phyloP scores from a whole-genome alignment of 768 basidiomycete genomes.

The Glaciozyma martinii region DNA sequence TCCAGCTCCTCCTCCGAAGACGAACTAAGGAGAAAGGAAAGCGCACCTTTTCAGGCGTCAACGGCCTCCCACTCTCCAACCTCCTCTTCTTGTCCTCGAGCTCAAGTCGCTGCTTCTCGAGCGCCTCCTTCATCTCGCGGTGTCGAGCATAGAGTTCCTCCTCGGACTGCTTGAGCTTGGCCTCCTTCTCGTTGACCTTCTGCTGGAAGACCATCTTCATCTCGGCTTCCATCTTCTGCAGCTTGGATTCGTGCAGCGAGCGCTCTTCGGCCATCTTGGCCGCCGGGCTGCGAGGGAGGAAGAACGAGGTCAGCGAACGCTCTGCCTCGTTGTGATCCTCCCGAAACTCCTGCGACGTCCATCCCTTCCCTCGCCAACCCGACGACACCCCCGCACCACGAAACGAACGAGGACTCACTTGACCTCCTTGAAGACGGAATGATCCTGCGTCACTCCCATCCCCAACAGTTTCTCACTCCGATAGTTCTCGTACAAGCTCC shows the following conservation, averaged over 20 bases:
- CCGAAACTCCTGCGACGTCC: too few relatives aligned
- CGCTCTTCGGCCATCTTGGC: slow-evolving; percentile 94
- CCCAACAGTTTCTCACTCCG: slow-evolving; percentile 87
- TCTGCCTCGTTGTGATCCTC: neutral
- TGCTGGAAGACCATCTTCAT: slow-evolving; percentile 99
- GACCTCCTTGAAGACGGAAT: slow-evolving; percentile 96
- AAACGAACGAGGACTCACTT: slow-evolving; percentile 56
- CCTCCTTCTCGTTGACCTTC: slow-evolving; percentile 98
- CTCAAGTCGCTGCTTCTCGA: slow-evolving; percentile 90
- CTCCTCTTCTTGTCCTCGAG: slow-evolving; percentile 90
- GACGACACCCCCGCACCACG: slow-evolving; percentile 1
- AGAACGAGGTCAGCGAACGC: neutral
- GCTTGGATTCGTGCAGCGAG: slow-evolving; percentile 88
- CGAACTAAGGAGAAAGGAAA: neutral
- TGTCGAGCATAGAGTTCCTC: slow-evolving; percentile 98
- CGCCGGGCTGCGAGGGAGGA: slow-evolving; percentile 61
- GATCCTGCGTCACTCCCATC: slow-evolving; percentile 98
- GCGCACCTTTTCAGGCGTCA: slow-evolving; percentile 82
- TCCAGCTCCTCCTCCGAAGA: slow-evolving; percentile 35
- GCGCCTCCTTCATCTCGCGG: slow-evolving; percentile 98
- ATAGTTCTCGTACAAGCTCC: slow-evolving; percentile 96
- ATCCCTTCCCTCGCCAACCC: neutral
- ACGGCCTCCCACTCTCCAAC: slow-evolving; percentile 83
- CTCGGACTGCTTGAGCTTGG: slow-evolving; percentile 96
- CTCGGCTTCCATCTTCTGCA: slow-evolving; percentile 99